Evolutionary conservation across 371 early-diverging fungal species (phyloP), one percentile per base, ranked within the genome.

Genomic region (Circinella umbellata): DNA sequence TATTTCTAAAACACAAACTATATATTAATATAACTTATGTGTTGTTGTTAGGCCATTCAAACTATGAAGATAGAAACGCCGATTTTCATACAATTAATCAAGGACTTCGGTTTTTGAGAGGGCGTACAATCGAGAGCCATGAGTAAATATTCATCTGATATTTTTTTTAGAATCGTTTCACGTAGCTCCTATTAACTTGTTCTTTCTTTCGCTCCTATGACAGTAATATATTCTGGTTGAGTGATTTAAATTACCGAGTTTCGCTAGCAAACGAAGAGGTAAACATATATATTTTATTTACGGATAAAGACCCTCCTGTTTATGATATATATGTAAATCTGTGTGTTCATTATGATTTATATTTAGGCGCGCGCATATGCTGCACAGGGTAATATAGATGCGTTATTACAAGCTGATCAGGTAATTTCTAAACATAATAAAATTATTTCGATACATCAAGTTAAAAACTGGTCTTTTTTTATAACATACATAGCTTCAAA

Each of bases 1-100:
- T 71, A 90, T 99, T 73, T 88, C 98, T 1, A 93, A 93, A 0
- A 90, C 96, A 1, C 99, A 98, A 98, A 81, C 86, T 99, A 60
- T 95, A 98, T 0, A 93, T 98, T 13, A 98, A 96, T 65, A 27
- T 61, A 64, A 70, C 61, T 57, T 72, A 27, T 17, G 15, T 36
- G 62, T 63, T 20, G 47, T 65, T 51, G 15, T 9, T 65, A 80
- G 86, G 88, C 0, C 88, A 93, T 51, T 84, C 84, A 3, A 90
- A 92, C 65, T 84, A 89, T 2, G 91, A 91, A 36, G 98, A 97
- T 54, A 88, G 98, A 39, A 95, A 96, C 77, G 77, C 84, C 9
- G 97, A 99, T 71, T 96, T 89, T 74, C 84, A 86, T 55, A 92
- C 93, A 0, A 96, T 97, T 57, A 80, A 88, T 38, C 80, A 88